Evolutionary conservation across 768 basidiomycete genomes (phyloP).

Genomic region (Auricularia heimuer): DNA sequence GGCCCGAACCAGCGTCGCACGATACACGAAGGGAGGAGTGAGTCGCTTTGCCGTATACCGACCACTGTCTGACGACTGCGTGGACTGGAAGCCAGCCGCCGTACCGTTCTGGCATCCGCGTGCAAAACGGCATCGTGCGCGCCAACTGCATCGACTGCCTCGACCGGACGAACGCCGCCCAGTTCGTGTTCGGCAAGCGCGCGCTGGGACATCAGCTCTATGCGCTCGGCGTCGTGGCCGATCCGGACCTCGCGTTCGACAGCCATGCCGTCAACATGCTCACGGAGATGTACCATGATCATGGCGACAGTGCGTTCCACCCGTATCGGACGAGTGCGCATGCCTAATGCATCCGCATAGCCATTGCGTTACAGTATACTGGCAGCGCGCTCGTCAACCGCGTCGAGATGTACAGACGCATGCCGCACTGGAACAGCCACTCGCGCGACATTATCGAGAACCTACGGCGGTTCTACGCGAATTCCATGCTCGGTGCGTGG

Average conservation of each 20-base stretch:
- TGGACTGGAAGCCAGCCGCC: slow-evolving; percentile 11
- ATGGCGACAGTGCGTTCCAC: slow-evolving; percentile 71
- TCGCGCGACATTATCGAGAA: slow-evolving; percentile 95
- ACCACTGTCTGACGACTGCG: too few species aligned
- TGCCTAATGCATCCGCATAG: slow-evolving; percentile 27
- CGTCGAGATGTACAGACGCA: slow-evolving; percentile 89
- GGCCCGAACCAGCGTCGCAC: slow-evolving; percentile 75
- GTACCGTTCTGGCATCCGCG: slow-evolving; percentile 58
- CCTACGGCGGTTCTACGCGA: slow-evolving; percentile 88
- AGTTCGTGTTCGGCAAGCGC: slow-evolving; percentile 93
- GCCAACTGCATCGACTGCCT: slow-evolving; percentile 97
- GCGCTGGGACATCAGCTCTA: slow-evolving; percentile 93
- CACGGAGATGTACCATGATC: slow-evolving; percentile 98
- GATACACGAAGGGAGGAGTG: slow-evolving; percentile 22
- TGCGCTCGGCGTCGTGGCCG: slow-evolving; percentile 81
- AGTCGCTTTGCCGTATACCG: not conserved
- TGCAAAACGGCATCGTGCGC: slow-evolving; percentile 89
- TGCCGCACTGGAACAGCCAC: slow-evolving; percentile 96
- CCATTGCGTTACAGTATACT: slow-evolving; percentile 91
- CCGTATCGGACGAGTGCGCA: not conserved
- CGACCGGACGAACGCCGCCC: slow-evolving; percentile 92
- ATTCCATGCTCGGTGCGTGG: slow-evolving; percentile 69
- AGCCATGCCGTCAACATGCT: slow-evolving; percentile 94
- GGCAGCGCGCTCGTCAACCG: slow-evolving; percentile 93
- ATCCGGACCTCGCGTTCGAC: slow-evolving; percentile 80